phyloP scores from a whole-genome alignment of 1,284 basidiomycete genomes.

The Hypsizygus ulmarius region DNA sequence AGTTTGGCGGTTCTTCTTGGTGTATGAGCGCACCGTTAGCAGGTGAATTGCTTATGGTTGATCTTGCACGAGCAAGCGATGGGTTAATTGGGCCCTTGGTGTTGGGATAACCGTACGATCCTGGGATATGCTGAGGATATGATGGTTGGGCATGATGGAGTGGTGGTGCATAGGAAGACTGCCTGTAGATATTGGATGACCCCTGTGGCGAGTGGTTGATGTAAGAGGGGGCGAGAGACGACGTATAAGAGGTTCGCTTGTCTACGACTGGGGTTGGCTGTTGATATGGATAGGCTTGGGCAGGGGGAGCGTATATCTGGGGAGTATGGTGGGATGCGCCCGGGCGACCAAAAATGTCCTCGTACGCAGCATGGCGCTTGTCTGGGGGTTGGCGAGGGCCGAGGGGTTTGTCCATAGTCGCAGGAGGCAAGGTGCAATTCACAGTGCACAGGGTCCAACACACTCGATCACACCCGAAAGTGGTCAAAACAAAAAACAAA shows the following conservation, averaged over 20 bases:
- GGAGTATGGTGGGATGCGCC: slow-evolving; percentile 54
- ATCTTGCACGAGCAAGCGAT: slow-evolving; percentile 44
- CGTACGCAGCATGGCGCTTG: slow-evolving; percentile 75
- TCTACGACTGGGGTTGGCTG: slow-evolving; percentile 28
- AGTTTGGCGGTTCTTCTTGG: slow-evolving; percentile 56
- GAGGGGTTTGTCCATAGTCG: slow-evolving; percentile 61
- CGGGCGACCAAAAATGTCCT: slow-evolving; percentile 79
- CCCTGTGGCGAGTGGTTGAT: slow-evolving; percentile 19
- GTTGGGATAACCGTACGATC: slow-evolving; percentile 26
- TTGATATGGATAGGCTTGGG: slow-evolving; percentile 31
- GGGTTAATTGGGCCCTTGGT: slow-evolving; percentile 39
- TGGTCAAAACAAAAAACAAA: too few species aligned
- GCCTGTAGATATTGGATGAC: slow-evolving; percentile 26
- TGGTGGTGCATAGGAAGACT: slow-evolving; percentile 27
- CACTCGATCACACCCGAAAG: too few species aligned
- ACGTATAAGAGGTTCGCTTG: slow-evolving; percentile 31
- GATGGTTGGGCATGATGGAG: slow-evolving; percentile 25
- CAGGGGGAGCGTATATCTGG: slow-evolving; percentile 24
- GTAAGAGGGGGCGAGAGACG: slow-evolving; percentile 21
- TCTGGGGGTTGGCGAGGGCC: slow-evolving; percentile 68
- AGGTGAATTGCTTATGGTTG: slow-evolving; percentile 44
- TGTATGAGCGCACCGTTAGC: slow-evolving; percentile 44
- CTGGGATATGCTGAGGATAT: slow-evolving; percentile 30
- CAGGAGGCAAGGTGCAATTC: slow-evolving; percentile 5
- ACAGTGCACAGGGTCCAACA: too few species aligned